Conservation (phyloP, 106 monocot species). For the Dendrobium officinale region DNA sequence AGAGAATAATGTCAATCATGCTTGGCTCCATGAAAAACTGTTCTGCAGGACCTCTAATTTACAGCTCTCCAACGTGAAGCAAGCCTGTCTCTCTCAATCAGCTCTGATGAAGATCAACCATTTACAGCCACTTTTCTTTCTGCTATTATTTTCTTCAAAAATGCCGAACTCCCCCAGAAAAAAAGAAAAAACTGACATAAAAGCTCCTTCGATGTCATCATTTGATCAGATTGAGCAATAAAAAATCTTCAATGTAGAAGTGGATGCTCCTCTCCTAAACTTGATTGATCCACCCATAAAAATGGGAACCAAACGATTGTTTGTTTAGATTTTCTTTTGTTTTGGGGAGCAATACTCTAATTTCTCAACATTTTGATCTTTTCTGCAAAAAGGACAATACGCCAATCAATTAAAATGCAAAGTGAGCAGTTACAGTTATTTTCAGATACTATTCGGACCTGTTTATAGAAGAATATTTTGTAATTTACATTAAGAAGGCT, state of each 20-base stretch:
- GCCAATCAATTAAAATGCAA: constrained; percentile 1
- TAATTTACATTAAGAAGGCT: neutral
- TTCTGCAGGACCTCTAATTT: no score
- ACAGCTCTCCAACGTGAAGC: neutral
- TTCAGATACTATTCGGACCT: neutral
- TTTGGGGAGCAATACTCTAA: neutral
- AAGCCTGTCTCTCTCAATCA: neutral
- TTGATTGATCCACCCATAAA: neutral
- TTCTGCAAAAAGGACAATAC: constrained; percentile 8
- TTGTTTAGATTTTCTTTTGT: neutral
- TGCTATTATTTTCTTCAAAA: constrained; percentile 1
- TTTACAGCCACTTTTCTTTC: neutral
- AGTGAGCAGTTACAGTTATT: neutral
- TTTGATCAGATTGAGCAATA: neutral
- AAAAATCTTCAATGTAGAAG: no score
- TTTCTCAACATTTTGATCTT: constrained; percentile 10
- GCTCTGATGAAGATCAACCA: neutral
- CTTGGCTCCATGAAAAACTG: no score
- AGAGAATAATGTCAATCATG: no score
- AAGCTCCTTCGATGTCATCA: neutral
- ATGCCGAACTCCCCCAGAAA: neutral
- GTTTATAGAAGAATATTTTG: neutral
- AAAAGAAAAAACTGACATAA: neutral
- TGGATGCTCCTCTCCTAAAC: neutral
- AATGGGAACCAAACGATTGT: neutral